Base-by-base conservation (phyloP, 2,329 filamentous ascomycete genomes). In the Nigrospora oryzae region DNA sequence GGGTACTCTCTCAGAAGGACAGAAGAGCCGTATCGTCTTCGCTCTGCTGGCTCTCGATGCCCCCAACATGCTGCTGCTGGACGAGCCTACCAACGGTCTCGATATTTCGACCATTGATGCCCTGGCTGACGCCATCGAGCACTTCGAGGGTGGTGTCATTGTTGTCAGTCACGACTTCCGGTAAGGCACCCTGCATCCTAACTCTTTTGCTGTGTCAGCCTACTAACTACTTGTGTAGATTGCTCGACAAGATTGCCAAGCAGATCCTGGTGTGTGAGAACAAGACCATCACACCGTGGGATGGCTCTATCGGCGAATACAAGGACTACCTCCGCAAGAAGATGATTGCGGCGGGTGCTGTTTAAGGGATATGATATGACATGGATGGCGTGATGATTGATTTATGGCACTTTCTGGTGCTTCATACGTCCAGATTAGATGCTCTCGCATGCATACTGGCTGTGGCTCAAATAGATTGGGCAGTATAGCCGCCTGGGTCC, bases 241-340 rank as follows among this genome's bases (percentile, higher is more conserved):
- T 98, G 61, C 83, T 98, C 54, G 93, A 98, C 81, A 96, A 95
- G 78, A 97, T 98, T 66, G 93, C 93, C 58, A 98, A 98, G 79
- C 89, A 98, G 68, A 98, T 98, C 69, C 83, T 98, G 72, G 93
- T 98, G 46, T 98, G 94, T 70, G 93, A 98, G 74, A 89, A 98
- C 82, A 89, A 90, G 79, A 90, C 89, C 13, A 89, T 97, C 57
- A 83, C 78, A 58, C 71, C 81, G 59, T 98, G 93, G 93, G 83
- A 91, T 51, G 91, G 91, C 58, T 73, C 70, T 53, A 98, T 98
- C 61, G 84, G 84, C 56, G 83, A 89, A 49, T 98, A 98, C 87
- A 98, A 98, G 87, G 87, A 94, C 73, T 82, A 96, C 71, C 79
- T 98, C 61, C 84, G 91, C 65, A 97, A 97, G 84, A 97, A 97